Percentiles rank a stretch among this genome's conserved stretches.
Conservation (phyloP, 441 rosid species). For the Daphne laureola region DNA sequence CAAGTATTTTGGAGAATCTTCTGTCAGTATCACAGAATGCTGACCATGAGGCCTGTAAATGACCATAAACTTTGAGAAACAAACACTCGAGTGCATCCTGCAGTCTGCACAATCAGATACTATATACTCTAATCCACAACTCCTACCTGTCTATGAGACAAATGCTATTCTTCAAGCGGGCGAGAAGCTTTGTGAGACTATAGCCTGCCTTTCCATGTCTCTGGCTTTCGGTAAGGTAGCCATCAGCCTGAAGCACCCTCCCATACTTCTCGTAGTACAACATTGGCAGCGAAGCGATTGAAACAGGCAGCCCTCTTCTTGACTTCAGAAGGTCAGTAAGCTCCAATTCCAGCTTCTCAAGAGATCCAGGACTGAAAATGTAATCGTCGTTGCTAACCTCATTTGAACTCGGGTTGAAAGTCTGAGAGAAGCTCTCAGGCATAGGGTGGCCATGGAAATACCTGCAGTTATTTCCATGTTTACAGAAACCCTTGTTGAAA, state of each 20-base stretch:
- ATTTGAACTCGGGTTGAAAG: conserved; percentile 25
- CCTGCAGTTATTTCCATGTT: conserved; percentile 82
- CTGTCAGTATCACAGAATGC: conserved; percentile 75
- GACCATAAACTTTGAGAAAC: not conserved
- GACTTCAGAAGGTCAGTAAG: conserved; percentile 65
- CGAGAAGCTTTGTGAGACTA: conserved; percentile 87
- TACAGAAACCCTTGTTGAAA: conserved; percentile 75
- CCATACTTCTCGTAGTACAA: conserved; percentile 78
- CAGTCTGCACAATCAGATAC: conserved; percentile 2
- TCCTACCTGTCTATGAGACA: conserved; percentile 73
- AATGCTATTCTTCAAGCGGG: conserved; percentile 67
- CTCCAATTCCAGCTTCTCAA: conserved; percentile 75
- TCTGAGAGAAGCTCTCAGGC: conserved; percentile 44
- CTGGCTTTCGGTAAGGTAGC: conserved; percentile 94
- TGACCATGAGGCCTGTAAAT: conserved; percentile 87
- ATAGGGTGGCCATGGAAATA: conserved; percentile 63
- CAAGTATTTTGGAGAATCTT: conserved; percentile 57
- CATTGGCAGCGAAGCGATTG: conserved; percentile 90
- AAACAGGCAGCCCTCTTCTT: conserved; percentile 72
- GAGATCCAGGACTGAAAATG: conserved; percentile 47
- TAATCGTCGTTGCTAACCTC: conserved; percentile 48
- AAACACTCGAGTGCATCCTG: not conserved
- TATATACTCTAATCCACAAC: conserved; percentile 1
- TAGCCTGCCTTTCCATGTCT: conserved; percentile 93
- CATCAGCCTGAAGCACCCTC: conserved; percentile 83